These are phyloP conservation scores for Pseudoperonospora humuli DNA, from an alignment of 352 stramenopile species.

Conservation along the genomic window DNA sequence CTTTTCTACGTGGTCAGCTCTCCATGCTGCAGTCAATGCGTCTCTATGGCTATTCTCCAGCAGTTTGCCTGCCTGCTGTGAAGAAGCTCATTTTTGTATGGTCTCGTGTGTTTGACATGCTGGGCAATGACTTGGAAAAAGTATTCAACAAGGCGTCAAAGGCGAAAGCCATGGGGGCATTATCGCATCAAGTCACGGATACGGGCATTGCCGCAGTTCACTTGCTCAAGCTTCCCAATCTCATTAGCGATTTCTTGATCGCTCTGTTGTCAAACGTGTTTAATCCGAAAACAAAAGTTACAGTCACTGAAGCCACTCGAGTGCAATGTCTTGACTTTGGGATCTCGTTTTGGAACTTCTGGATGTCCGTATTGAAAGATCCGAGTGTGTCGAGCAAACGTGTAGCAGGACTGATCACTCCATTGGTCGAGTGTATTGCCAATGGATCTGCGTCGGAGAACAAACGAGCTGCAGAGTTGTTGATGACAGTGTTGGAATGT, in stretches of 20 bases:
- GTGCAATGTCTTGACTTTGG: constrained; percentile 70
- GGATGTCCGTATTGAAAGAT: constrained; percentile 44
- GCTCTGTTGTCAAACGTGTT: constrained; percentile 45
- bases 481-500: constrained; percentile 55
- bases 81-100: constrained; percentile 74
- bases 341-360: constrained; percentile 70
- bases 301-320: constrained; percentile 40
- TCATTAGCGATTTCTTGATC: constrained; percentile 72
- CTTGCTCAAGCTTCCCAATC: constrained; percentile 55
- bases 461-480: constrained; percentile 48
- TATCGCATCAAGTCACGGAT: constrained; percentile 25
- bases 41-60: constrained; percentile 49
- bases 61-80: constrained; percentile 46
- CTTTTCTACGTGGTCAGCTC: constrained; percentile 61
- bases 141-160: constrained; percentile 23
- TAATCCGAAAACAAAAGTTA: constrained; percentile 11
- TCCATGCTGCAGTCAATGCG: constrained; percentile 61
- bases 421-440: constrained; percentile 53
- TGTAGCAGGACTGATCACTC: constrained; percentile 37
- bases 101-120: constrained; percentile 62
- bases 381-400: constrained; percentile 41
- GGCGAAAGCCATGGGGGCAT: constrained; percentile 12
- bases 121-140: constrained; percentile 30
- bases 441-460: constrained; percentile 41
- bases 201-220: constrained; percentile 22